Percentiles rank a stretch among this genome's conserved stretches.
Evolutionary conservation across 202 grass and related monocot species (phyloP).

Genomic region (Schoenoplectus tabernaemontani): DNA sequence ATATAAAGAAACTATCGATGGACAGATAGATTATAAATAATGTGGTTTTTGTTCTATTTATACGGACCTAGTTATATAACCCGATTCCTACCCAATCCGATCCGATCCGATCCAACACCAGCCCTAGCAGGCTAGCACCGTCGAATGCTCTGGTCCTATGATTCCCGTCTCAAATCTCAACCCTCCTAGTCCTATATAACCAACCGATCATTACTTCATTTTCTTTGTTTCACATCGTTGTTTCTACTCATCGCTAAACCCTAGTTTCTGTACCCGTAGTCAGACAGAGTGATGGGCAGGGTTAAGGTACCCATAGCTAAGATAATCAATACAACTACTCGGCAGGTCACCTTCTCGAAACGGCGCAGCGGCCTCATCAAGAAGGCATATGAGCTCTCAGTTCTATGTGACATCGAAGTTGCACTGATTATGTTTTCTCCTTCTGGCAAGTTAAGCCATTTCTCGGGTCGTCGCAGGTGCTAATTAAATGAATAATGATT

Average conservation of each 20-base stretch:
- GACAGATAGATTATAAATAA: not conserved
- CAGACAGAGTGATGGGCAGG: constrained; percentile 37
- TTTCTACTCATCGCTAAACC: not conserved
- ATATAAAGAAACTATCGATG: not conserved
- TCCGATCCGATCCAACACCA: not conserved
- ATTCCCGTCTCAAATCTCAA: not conserved
- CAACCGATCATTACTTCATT: not conserved
- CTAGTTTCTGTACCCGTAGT: not conserved
- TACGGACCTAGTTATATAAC: not conserved
- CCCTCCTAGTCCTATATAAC: not conserved
- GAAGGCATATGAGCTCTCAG: constrained; percentile 73
- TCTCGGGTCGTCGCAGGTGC: constrained; percentile 53
- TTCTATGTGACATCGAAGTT: constrained; percentile 70
- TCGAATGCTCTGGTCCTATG: constrained; percentile 25
- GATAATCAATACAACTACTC: constrained; percentile 53
- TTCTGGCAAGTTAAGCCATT: constrained; percentile 44
- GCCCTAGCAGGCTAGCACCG: not conserved
- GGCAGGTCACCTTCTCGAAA: constrained; percentile 84
- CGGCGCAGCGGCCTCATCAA: constrained; percentile 72
- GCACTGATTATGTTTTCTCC: constrained; percentile 68
- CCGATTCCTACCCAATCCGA: not conserved
- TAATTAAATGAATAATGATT: not conserved
- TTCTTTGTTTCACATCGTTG: not conserved
- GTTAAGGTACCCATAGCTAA: constrained; percentile 48
- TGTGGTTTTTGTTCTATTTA: not conserved